Evolutionary conservation across 179 eudicot species (phyloP).

Genomic region (Silene noctiflora): DNA sequence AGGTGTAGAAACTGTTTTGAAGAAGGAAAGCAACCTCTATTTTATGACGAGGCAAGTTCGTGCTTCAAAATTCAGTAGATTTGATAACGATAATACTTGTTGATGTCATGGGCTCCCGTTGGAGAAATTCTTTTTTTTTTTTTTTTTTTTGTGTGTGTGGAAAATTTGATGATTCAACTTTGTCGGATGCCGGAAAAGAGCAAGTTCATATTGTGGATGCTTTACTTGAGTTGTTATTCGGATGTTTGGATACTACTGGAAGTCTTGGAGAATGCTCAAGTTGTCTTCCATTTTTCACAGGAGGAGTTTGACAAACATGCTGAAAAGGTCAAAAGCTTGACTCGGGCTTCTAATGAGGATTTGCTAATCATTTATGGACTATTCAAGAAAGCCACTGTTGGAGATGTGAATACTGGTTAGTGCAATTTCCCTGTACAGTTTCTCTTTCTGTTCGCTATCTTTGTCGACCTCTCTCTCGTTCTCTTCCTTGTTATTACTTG

Average conservation of each 20-base stretch:
- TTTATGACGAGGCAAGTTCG: background rate
- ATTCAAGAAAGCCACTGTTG: slow-evolving; percentile 89
- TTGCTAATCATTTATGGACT: slow-evolving; percentile 79
- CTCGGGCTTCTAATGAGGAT: slow-evolving; percentile 58
- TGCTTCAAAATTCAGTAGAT: background rate
- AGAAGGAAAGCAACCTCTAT: background rate
- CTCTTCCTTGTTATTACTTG: background rate
- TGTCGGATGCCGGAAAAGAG: background rate
- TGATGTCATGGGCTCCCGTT: background rate
- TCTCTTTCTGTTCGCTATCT: background rate
- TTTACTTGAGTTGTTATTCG: background rate
- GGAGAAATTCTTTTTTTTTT: background rate
- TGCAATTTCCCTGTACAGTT: background rate
- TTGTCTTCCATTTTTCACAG: slow-evolving; percentile 31
- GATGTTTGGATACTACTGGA: background rate
- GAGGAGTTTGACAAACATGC: slow-evolving; percentile 84
- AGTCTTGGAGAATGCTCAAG: background rate
- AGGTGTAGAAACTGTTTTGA: background rate
- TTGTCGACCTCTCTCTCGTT: background rate
- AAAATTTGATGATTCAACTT: background rate
- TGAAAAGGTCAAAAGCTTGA: slow-evolving; percentile 68
- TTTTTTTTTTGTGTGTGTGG: too few relatives aligned
- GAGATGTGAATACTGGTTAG: slow-evolving; percentile 71
- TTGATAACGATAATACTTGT: background rate
- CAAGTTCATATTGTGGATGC: background rate